Percentiles rank a stretch among this genome's conserved stretches.
Evolutionary conservation across 140 eudicot species (phyloP).

Genomic region (Oenanthe javanica): DNA sequence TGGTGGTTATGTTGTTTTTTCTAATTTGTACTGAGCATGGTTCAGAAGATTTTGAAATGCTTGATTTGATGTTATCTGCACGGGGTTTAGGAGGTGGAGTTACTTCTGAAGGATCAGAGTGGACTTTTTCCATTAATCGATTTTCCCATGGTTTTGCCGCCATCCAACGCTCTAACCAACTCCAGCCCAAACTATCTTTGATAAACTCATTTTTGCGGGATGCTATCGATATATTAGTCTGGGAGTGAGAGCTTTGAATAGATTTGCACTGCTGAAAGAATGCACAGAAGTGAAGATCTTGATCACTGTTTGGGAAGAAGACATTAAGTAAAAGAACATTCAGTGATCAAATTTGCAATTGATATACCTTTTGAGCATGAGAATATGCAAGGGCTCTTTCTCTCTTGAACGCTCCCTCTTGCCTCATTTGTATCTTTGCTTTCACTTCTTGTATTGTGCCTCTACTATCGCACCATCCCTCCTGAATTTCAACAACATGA

Average conservation of each 20-base stretch:
- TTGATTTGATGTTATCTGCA: conserved; percentile 25
- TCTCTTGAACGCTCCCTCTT: conserved; percentile 89
- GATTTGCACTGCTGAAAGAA: conserved; percentile 54
- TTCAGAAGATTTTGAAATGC: conserved; percentile 37
- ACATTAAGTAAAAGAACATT: not conserved
- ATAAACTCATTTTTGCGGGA: conserved; percentile 43
- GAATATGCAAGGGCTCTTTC: conserved; percentile 91
- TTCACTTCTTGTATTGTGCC: conserved; percentile 76
- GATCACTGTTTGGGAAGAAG: not conserved
- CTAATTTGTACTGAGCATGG: conserved; percentile 44
- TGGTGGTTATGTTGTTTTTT: conserved; percentile 65
- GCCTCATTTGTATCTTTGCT: conserved; percentile 84
- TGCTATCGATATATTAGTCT: conserved; percentile 23
- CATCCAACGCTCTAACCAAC: conserved; percentile 99
- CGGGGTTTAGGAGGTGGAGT: conserved; percentile 53
- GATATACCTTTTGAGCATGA: conserved; percentile 69
- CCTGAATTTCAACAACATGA: conserved; percentile 30
- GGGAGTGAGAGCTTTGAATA: conserved; percentile 28
- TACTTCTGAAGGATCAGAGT: conserved; percentile 26
- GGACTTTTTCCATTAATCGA: conserved; percentile 64
- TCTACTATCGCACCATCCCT: conserved; percentile 90
- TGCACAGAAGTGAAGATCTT: not conserved
- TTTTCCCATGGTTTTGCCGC: conserved; percentile 99
- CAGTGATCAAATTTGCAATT: not conserved
- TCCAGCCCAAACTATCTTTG: conserved; percentile 72